These are phyloP conservation scores for Phytophthora megakarya DNA, from an alignment of 352 stramenopile species.

Conservation along the genomic window DNA sequence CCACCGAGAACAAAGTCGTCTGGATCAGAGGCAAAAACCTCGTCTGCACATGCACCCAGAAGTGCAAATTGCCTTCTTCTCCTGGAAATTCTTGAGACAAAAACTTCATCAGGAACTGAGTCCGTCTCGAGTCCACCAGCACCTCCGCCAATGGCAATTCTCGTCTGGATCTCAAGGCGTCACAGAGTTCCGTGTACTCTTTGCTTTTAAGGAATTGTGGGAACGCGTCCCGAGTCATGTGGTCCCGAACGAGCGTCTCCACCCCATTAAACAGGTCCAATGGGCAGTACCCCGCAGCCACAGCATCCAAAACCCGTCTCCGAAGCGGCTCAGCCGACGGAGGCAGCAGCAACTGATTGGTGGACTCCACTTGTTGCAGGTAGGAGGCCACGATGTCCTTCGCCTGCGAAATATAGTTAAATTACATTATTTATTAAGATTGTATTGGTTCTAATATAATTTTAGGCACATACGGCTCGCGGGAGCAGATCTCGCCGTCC, in stretches of 20 bases:
- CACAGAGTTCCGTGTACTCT: conserved; percentile 61
- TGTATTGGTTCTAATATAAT: background rate
- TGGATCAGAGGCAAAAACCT: conserved; percentile 71
- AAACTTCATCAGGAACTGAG: conserved; percentile 59
- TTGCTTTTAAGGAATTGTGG: conserved; percentile 48
- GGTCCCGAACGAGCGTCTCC: conserved; percentile 53
- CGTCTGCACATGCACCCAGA: conserved; percentile 82
- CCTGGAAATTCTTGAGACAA: conserved; percentile 35
- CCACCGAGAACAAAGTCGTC: conserved; percentile 63
- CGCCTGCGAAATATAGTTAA: conserved; percentile 33
- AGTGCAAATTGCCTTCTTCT: conserved; percentile 60
- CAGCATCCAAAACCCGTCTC: conserved; percentile 34
- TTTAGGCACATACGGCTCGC: conserved; percentile 33
- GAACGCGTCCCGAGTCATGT: conserved; percentile 59
- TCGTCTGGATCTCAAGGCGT: conserved; percentile 53
- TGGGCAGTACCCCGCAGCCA: conserved; percentile 38
- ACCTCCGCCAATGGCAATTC: conserved; percentile 71
- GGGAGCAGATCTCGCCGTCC: conserved; percentile 51
- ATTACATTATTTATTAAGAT: background rate
- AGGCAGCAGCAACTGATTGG: conserved; percentile 25
- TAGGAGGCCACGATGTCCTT: conserved; percentile 51
- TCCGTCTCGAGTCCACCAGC: conserved; percentile 58
- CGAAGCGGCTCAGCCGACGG: conserved; percentile 37
- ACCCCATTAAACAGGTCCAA: conserved; percentile 68
- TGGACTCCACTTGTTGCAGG: conserved; percentile 38